A percentile compares a stretch with the other conserved stretches of the same genome.
phyloP scores from a whole-genome alignment of 2,329 filamentous ascomycete species.

The Neopestalotiopsis sp. region DNA sequence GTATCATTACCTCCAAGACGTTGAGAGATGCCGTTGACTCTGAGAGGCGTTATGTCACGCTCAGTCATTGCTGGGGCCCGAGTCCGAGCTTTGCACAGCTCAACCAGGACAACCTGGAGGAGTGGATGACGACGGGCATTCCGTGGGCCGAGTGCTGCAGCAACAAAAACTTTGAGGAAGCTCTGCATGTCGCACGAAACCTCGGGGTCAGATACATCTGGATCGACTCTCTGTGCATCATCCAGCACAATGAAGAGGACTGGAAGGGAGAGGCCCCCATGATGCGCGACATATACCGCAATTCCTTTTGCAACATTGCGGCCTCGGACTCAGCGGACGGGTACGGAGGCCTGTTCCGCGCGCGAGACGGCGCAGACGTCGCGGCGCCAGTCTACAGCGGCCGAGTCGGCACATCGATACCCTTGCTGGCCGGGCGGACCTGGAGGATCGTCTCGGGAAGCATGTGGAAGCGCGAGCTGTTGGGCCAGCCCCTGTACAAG shows the following conservation, averaged over 20 bases:
- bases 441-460: conserved; percentile 19
- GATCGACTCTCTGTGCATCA: conserved; percentile 16
- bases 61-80: conserved; percentile 15
- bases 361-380: not conserved
- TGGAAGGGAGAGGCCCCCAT: not conserved
- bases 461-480: conserved; percentile 17
- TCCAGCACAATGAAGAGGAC: conserved; percentile 11
- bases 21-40: not conserved
- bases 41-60: conserved; percentile 8
- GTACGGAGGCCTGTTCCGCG: conserved; percentile 6
- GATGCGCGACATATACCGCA: conserved; percentile 18
- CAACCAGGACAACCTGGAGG: not conserved
- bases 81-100: not conserved
- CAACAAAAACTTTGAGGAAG: conserved; percentile 12
- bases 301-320: conserved; percentile 15
- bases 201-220: conserved; percentile 8
- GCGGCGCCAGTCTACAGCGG: not conserved
- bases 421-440: not conserved
- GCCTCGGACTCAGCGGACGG: not conserved
- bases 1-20: not conserved
- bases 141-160: not conserved
- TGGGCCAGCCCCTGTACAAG: conserved; percentile 23
- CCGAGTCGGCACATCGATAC: not conserved
- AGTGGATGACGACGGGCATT: not conserved
- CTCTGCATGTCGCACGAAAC: not conserved